Evolutionary conservation across 2,329 filamentous ascomycete genomes (phyloP), one percentile per base, ranked within the genome.

Genomic region (Thielaviopsis ethacetica): DNA sequence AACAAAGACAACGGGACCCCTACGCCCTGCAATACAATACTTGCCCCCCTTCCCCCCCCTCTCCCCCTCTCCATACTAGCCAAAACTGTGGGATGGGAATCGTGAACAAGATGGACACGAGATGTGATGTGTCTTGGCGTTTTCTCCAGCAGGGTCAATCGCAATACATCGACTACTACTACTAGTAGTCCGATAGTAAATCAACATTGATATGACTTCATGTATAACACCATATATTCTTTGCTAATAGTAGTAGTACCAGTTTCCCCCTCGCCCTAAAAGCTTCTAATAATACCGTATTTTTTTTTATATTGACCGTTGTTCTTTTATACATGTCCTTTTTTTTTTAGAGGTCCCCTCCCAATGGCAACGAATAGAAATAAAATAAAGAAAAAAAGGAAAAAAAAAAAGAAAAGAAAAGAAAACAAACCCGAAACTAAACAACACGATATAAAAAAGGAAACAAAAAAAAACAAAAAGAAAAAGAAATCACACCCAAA

Each of bases 281-380:
- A 2, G 38, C 15, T 44, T 44, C 38, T 44, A 44, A 44, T 44
- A 44, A 44, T 44, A 44, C 38, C 38, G n/a, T 44, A n/a, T 10
- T 34, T 34, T 34, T 27, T 27, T 27, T 27, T 34, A 34, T 44
- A 44, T 44, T 17, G 17, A 15, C 17, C 17, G 13, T 44, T n/a
- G 4, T 44, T 44, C 15, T 44, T 44, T 44, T 44, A n/a, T 44
- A 44, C 17, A 44, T 2, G n/a, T 6, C 4, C 38, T 44, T n/a
- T 41, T 9, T 41, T 17, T 41, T 41, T 44, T 44, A 44, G 17
- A 44, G 15, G 38, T 44, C 54, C n/a, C 9, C 34, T 38, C 34
- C 34, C 44, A 12, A 58, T 47, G 26, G 63, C 62, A 49, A 54
- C 55, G 49, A 61, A 60, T 41, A 59, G 56, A 51, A 65, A 47